Evolutionary conservation across 495 filamentous ascomycete species (phyloP), one percentile per base, ranked within the genome.

Genomic region (Mytilinidion resinicola): DNA sequence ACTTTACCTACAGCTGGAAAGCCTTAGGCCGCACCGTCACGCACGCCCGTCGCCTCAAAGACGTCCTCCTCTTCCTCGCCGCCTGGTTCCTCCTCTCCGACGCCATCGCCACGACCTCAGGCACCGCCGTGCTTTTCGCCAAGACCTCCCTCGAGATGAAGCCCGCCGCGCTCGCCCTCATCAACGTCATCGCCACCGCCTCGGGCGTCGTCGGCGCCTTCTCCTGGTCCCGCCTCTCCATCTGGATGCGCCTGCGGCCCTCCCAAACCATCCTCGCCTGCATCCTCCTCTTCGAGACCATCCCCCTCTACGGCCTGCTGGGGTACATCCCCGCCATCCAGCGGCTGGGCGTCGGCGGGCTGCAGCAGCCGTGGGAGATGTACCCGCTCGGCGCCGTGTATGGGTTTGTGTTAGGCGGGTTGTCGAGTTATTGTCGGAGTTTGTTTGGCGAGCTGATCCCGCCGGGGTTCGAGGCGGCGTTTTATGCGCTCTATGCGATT

Each of bases 291-390:
- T 96, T 98, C 64, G 92, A 96, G 68, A 67, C 93, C 52, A 96
- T 98, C 39, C 93, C 93, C 0, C 56, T 97, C 2, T 98, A 98
- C 67, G 92, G 90, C 0, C 79, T 98, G 1, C 71, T 96, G 11
- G 92, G 92, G 0, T 98, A 92, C 67, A 78, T 97, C 19, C 90
- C 91, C 2, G 83, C 89, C 6, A 80, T 98, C 55, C 76, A 83
- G 64, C 76, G 76, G 19, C 79, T 85, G 67, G 92, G 91, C 0
- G 80, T 87, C 11, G 74, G 92, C 36, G 93, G 93, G 4, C 79
- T 98, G 25, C 91, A 96, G 66, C 85, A 90, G 63, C 87, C 87
- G 10, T 96, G 91, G 90, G 93, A 98, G 68, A 96, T 98, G 90
- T 97, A 93, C 68, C 88, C 90, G 3, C 74, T 98, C 1, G 90